Evolutionary conservation across 805 yeast species (phyloP).

Genomic region (Komagataella ulmi): DNA sequence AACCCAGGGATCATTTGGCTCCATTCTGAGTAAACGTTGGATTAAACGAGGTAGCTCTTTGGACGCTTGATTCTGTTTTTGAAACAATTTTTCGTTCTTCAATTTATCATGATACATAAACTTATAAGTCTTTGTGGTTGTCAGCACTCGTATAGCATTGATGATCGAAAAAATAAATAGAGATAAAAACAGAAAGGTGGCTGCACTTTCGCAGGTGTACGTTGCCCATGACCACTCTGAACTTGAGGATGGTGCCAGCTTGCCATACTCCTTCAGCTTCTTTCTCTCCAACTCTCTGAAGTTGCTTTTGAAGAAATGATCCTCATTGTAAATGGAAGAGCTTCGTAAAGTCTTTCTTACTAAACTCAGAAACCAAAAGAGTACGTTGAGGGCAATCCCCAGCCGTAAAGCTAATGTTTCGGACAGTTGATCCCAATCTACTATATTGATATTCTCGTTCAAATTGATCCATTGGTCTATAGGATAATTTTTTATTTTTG

Average conservation of each 20-base stretch:
- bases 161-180: background rate
- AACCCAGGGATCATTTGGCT: background rate
- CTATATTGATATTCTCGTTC: slow-evolving; percentile 11
- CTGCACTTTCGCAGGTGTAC: background rate
- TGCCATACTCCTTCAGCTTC: background rate
- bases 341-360: slow-evolving; percentile 2
- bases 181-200: background rate
- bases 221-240: background rate
- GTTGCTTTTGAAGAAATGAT: slow-evolving; percentile 4
- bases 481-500: slow-evolving; percentile 6
- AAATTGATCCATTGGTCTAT: slow-evolving; percentile 11
- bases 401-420: slow-evolving; percentile 7
- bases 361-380: slow-evolving; percentile 7
- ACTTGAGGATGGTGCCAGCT: background rate
- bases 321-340: slow-evolving; percentile 1
- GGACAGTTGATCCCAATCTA: slow-evolving; percentile 15
- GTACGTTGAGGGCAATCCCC: slow-evolving; percentile 7
- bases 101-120: background rate
- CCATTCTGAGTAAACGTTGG: background rate
- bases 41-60: background rate
- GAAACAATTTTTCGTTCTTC: background rate
- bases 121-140: background rate
- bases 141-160: background rate
- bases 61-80: background rate
- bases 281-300: background rate